phyloP scores from a whole-genome alignment of 2,329 filamentous ascomycete species.

The Aspergillus hortae region DNA sequence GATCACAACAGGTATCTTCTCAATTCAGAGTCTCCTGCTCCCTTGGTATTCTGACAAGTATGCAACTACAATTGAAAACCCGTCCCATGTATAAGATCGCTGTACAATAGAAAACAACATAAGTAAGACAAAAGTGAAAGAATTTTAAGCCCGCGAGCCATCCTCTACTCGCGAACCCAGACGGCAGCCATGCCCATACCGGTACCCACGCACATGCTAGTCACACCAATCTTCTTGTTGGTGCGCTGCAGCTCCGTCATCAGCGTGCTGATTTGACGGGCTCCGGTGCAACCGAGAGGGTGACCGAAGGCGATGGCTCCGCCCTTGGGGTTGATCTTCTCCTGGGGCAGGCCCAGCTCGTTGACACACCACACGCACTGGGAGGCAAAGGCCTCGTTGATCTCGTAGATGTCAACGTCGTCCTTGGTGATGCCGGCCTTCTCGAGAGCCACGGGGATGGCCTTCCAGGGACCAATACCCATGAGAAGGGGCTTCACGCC shows the following conservation, averaged over 20 bases:
- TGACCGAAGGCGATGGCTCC: conserved; percentile 96
- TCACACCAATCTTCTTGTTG: conserved; percentile 81
- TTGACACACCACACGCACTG: conserved; percentile 94
- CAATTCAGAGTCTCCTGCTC: conserved; percentile 2
- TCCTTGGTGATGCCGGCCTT: conserved; percentile 82
- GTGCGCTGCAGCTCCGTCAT: conserved; percentile 85
- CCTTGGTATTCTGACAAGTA: conserved; percentile 6
- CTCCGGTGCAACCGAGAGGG: conserved; percentile 89
- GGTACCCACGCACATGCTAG: conserved; percentile 94
- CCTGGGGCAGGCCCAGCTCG: conserved; percentile 73
- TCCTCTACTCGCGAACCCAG: conserved; percentile 81
- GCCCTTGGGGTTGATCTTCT: conserved; percentile 96
- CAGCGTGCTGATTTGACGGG: conserved; percentile 87
- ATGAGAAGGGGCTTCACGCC: conserved; percentile 92
- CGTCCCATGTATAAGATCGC: conserved; percentile 14
- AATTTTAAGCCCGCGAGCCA: conserved; percentile 20
- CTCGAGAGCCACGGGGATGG: conserved; percentile 86
- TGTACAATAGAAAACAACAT: conserved; percentile 13
- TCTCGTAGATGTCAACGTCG: conserved; percentile 96
- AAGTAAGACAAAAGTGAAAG: conserved; percentile 10
- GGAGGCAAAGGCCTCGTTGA: conserved; percentile 97
- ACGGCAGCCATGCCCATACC: conserved; percentile 98
- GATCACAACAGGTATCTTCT: background rate
- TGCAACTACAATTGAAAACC: conserved; percentile 9
- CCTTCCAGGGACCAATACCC: conserved; percentile 93